Evolutionary conservation across 371 early-diverging fungal genomes (phyloP), one percentile per base, ranked within the genome.

Genomic region (Actinomortierella ambigua): DNA sequence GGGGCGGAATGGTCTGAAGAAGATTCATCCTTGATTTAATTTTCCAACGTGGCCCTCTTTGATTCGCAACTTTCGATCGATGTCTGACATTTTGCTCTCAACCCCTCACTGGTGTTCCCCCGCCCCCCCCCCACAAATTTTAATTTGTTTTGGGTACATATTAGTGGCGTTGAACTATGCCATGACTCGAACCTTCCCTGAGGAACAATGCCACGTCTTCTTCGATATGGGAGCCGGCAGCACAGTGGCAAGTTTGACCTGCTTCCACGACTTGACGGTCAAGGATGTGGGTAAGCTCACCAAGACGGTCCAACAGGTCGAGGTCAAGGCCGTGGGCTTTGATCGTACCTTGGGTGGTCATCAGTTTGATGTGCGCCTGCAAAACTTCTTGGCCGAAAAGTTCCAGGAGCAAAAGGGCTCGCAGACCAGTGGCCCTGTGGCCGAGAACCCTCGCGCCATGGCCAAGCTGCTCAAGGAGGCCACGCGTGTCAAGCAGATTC

Each of bases 181-280:
- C 39, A 88, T 93, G 75, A 61, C 76, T 24, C 79, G 90, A 42
- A 80, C 82, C 9, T 92, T 96, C 68, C 79, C 82, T 7, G 70
- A 78, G 46, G 83, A 83, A 34, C 91, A 95, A 65, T 82, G 89
- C 68, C 95, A 96, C 69, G 77, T 98, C 55, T 94, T 98, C 73
- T 96, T 91, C 73, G 98, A 98, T 80, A 93, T 97, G 93, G 99
- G 99, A 4, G 97, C 98, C 15, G 95, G 95, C 9, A 93, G 90
- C 61, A 96, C 98, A 2, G 89, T 85, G 9, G 97, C 93, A 9
- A 90, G 95, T 4, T 81, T 98, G 28, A 93, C 92, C 2, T 81
- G 84, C 14, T 95, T 97, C 78, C 82, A 88, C n/a, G 82, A 83
- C 17, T 68, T 79, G 14, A 80, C 80, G 27, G 76, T 81, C 39